Base-by-base conservation (phyloP, 306 rosid genomes). In the Pueraria montana region DNA sequence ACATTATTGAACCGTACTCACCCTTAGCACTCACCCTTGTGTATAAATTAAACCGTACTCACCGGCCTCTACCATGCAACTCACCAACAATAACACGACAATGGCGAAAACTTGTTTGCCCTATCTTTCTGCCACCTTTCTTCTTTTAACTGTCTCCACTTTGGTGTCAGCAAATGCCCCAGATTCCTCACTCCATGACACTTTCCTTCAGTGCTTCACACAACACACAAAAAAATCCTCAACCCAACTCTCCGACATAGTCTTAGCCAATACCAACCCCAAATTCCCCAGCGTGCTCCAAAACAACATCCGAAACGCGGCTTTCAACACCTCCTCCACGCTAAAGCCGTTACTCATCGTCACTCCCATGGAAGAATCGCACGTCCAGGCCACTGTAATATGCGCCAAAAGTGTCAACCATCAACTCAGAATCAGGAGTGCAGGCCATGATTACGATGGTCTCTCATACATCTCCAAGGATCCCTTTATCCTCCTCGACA, bases 401-500 rank as follows among this genome's bases (percentile, higher is more conserved):
- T 87, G 87, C 18, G 76, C 87, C 76, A 84, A 77, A 32, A 13
- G 2, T 56, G 7, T 24, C 3, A 20, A 46, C 1, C 0, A 67
- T 53, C 79, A 63, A 6, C 6, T 87, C 67, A 77, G 76, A 75
- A 81, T 84, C 36, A 46, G 90, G 3, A 81, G 87, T 5, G 90
- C 86, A 4, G 86, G 87, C 27, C 87, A 87, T n/a, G 90, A 87
- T 20, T 87, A 48, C 8, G 84, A 87, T 23, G 90, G 90, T 1
- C 21, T 84, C 23, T 84, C 87, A 0, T 87, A 84, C 6, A 1
- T 52, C 68, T 75, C 87, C 0, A 1, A 49, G 0, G 24, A 72
- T 18, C 84, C 84, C 59, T 87, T 87, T 13, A 72, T 87, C 9
- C 17, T 87, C 2, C 71, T 87, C 6, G 90, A 87, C 49, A 3